A percentile compares a stretch with the other conserved stretches of the same genome.
Evolutionary conservation across 768 basidiomycete genomes (phyloP).

Genomic region (Russula sp.): DNA sequence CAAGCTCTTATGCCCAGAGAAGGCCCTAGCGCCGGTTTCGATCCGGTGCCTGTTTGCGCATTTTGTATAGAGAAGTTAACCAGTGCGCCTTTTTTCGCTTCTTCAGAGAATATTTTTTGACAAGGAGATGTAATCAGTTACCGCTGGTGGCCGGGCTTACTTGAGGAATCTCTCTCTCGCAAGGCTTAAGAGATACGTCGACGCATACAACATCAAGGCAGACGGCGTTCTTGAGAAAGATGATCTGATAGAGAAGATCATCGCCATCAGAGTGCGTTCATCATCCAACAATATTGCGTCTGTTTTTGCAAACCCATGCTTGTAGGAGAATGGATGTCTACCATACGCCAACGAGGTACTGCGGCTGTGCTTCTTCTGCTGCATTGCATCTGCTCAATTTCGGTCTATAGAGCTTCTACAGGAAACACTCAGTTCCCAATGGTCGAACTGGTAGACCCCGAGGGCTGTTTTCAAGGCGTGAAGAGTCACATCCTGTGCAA

Average conservation of each 20-base stretch:
- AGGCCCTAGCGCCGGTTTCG: conserved; percentile 56
- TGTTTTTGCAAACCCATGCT: not conserved
- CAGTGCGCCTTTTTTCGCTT: conserved; percentile 41
- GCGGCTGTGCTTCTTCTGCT: not conserved
- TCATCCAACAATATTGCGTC: not conserved
- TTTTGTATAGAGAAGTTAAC: conserved; percentile 70
- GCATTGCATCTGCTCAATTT: conserved; percentile 5
- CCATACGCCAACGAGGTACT: conserved; percentile 55
- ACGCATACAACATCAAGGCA: conserved; percentile 63
- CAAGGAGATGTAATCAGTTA: conserved; percentile 47
- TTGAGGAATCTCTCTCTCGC: conserved; percentile 55
- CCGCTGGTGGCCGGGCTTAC: conserved; percentile 58
- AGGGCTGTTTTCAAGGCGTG: conserved; percentile 46
- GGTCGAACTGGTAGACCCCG: conserved; percentile 36
- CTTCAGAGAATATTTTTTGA: conserved; percentile 15
- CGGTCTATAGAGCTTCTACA: conserved; percentile 50
- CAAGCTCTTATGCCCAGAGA: conserved; percentile 73
- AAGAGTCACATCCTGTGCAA: conserved; percentile 33
- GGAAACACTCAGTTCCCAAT: conserved; percentile 60
- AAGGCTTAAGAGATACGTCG: conserved; percentile 66
- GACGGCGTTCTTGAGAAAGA: conserved; percentile 71
- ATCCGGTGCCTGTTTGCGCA: conserved; percentile 62
- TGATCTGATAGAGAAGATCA: conserved; percentile 65
- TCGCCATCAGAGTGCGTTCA: conserved; percentile 48
- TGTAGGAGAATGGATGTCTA: conserved; percentile 64